These are phyloP conservation scores for Coemansia sp. DNA, from an alignment of 192 early-diverging fungal species.

Conservation along the genomic window DNA sequence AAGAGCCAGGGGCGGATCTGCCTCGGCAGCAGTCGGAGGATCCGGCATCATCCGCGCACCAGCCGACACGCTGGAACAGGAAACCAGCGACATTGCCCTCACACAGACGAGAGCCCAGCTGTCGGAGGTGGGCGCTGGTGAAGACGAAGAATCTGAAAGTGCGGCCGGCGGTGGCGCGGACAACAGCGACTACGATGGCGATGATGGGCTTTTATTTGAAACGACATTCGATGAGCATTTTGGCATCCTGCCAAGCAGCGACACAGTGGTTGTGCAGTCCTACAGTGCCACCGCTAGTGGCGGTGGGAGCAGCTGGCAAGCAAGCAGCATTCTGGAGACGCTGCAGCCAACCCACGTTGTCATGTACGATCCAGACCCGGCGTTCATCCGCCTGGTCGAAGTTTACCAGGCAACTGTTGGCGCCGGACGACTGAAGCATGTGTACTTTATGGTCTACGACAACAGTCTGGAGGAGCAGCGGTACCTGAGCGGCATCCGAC, in stretches of 20 bases:
- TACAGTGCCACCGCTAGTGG: slow-evolving; percentile 29
- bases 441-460: slow-evolving; percentile 94
- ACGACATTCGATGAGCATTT: slow-evolving; percentile 32
- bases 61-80: slow-evolving; percentile 32
- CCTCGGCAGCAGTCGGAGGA: slow-evolving; percentile 23
- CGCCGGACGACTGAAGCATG: slow-evolving; percentile 60
- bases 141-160: neutral
- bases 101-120: no score
- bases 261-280: slow-evolving; percentile 57
- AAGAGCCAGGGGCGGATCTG: slow-evolving; percentile 53
- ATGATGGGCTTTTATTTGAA: slow-evolving; percentile 53
- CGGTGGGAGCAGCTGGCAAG: slow-evolving; percentile 58
- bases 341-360: slow-evolving; percentile 78
- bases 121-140: slow-evolving; percentile 15
- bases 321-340: slow-evolving; percentile 61
- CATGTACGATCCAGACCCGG: slow-evolving; percentile 88
- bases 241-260: slow-evolving; percentile 27
- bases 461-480: slow-evolving; percentile 94
- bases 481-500: slow-evolving; percentile 79
- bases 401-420: slow-evolving; percentile 59
- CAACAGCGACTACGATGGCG: slow-evolving; percentile 15
- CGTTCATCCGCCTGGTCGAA: slow-evolving; percentile 87
- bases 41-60: slow-evolving; percentile 32
- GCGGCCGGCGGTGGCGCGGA: neutral
- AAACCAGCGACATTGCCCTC: slow-evolving; percentile 31